Percentiles rank a stretch among this genome's conserved stretches.
phyloP scores from a whole-genome alignment of 2,329 filamentous ascomycete species.

The Penicillium frequentans region DNA sequence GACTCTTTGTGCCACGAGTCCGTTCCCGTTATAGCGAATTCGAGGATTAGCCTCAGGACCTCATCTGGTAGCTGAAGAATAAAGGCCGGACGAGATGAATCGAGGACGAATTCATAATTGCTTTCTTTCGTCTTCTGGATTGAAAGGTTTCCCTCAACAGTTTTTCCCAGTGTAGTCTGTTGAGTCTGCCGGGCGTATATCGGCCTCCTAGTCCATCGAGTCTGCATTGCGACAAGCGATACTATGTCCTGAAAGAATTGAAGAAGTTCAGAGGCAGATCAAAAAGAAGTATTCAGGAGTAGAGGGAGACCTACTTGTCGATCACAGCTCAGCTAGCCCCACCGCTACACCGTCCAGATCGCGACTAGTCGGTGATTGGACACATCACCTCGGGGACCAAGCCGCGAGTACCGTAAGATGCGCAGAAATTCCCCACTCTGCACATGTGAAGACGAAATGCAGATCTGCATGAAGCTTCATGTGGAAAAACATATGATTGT shows the following conservation, averaged over 20 bases:
- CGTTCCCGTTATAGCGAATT: background rate
- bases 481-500: background rate
- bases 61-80: background rate
- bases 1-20: background rate
- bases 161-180: background rate
- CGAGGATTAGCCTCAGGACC: background rate
- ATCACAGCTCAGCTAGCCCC: background rate
- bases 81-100: background rate
- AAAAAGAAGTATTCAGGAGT: background rate
- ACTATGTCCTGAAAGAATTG: background rate
- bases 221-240: background rate
- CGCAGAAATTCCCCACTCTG: background rate
- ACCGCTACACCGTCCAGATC: background rate
- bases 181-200: background rate
- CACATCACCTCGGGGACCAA: background rate
- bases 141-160: background rate
- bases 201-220: background rate
- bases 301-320: background rate
- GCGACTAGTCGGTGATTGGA: background rate
- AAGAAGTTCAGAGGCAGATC: background rate
- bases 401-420: background rate
- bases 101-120: background rate
- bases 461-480: background rate
- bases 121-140: background rate
- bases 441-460: background rate